Conservation (phyloP, 2,329 filamentous ascomycete genomes). For the Trichoderma oligosporum region DNA sequence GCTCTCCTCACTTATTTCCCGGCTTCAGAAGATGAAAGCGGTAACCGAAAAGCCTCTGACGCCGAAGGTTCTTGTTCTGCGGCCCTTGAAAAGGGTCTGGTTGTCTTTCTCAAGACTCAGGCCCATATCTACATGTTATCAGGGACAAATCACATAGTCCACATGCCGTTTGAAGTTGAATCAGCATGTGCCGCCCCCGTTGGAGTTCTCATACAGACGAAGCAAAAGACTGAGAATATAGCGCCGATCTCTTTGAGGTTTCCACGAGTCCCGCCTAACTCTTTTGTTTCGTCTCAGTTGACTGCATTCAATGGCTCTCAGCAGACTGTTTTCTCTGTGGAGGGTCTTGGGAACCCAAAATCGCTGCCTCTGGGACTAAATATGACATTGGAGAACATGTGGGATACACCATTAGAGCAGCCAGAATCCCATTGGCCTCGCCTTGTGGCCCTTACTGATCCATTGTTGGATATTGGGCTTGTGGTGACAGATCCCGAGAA, state of each 20-base stretch:
- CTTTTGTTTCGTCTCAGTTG: constrained; percentile 70
- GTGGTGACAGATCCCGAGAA: constrained; percentile 61
- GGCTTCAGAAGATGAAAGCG: constrained; percentile 41
- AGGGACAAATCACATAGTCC: constrained; percentile 82
- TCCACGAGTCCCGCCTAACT: constrained; percentile 70
- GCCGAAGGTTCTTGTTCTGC: constrained; percentile 19
- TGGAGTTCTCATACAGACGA: constrained; percentile 84
- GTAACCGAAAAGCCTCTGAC: constrained; percentile 12
- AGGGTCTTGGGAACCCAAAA: constrained; percentile 54
- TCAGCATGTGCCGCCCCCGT: constrained; percentile 75
- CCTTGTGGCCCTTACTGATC: constrained; percentile 80
- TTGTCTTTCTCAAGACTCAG: constrained; percentile 88
- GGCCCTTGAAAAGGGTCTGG: constrained; percentile 63
- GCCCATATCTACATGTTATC: constrained; percentile 90
- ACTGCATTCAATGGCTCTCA: constrained; percentile 51
- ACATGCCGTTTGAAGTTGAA: constrained; percentile 93
- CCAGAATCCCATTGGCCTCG: constrained; percentile 64
- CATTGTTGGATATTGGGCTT: constrained; percentile 78
- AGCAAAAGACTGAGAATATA: constrained; percentile 51
- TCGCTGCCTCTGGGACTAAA: constrained; percentile 50
- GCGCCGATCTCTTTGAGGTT: constrained; percentile 53
- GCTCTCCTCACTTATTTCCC: constrained; percentile 83
- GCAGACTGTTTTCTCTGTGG: constrained; percentile 53
- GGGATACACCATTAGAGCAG: constrained; percentile 51
- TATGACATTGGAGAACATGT: constrained; percentile 55